A percentile compares a stretch with the other conserved stretches of the same genome.
phyloP scores from a whole-genome alignment of 768 basidiomycete species.

The Clathrus columnatus region DNA sequence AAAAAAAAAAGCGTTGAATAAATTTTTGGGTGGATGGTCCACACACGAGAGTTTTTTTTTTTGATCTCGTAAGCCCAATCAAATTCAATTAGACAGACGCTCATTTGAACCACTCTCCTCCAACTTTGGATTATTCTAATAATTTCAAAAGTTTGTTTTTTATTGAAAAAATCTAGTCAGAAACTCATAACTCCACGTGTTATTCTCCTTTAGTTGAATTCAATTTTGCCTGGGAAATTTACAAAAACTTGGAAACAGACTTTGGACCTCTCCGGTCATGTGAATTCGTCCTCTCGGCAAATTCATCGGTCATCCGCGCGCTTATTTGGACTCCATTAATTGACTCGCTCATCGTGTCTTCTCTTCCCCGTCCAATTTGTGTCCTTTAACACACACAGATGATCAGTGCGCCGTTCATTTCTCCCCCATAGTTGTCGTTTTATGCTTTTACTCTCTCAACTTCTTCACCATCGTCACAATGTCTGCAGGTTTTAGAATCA shows the following conservation, averaged over 20 bases:
- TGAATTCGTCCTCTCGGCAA: neutral
- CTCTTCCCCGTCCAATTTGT: neutral
- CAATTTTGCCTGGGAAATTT: too few relatives aligned
- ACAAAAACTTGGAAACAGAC: too few relatives aligned
- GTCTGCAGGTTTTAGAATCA: constrained; percentile 55
- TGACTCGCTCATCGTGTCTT: neutral
- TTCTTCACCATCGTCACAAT: constrained; percentile 17
- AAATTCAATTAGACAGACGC: neutral
- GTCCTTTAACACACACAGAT: neutral
- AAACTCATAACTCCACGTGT: too few relatives aligned
- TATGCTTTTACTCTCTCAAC: neutral
- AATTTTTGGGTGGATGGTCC: neutral
- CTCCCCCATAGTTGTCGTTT: neutral
- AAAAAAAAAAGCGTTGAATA: neutral
- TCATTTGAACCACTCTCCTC: too few relatives aligned
- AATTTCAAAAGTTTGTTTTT: too few relatives aligned
- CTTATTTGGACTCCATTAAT: neutral
- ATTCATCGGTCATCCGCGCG: neutral
- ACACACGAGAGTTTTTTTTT: neutral
- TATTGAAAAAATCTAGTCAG: too few relatives aligned
- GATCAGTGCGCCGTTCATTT: constrained; percentile 2
- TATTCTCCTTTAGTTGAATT: too few relatives aligned
- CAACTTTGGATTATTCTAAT: too few relatives aligned
- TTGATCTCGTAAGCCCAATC: neutral
- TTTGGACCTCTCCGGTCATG: too few relatives aligned